Evolutionary conservation across 768 basidiomycete species (phyloP).

Genomic region (Cubamyces sp.): DNA sequence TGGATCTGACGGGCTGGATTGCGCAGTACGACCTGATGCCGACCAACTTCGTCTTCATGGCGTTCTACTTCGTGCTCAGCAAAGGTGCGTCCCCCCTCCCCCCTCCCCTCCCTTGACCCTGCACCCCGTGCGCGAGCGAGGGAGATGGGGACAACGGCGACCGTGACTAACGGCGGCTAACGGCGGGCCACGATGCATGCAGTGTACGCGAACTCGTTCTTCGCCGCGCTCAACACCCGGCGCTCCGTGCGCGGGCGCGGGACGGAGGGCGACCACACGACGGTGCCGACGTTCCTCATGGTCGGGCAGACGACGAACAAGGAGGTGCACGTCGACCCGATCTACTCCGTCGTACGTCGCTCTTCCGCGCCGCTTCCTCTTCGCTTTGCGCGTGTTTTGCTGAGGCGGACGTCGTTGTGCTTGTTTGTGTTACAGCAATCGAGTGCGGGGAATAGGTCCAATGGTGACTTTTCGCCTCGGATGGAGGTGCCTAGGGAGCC

Average conservation of each 20-base stretch:
- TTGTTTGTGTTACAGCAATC: neutral
- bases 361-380: neutral
- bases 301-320: conserved; percentile 32
- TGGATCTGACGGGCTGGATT: neutral
- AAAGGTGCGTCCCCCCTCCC: conserved; percentile 53
- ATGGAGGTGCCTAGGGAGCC: conserved; percentile 19
- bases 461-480: conserved; percentile 9
- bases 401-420: neutral
- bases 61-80: conserved; percentile 65
- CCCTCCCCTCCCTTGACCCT: conserved; percentile 1
- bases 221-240: conserved; percentile 73
- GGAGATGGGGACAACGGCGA: too few relatives aligned
- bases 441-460: conserved; percentile 2
- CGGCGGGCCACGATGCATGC: too few relatives aligned
- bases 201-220: conserved; percentile 67
- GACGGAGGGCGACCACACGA: conserved; percentile 46
- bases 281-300: conserved; percentile 35
- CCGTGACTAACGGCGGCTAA: too few relatives aligned
- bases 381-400: neutral
- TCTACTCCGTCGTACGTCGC: conserved; percentile 19
- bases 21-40: conserved; percentile 60
- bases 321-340: conserved; percentile 16
- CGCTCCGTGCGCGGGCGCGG: conserved; percentile 56
- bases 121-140: too few relatives aligned
- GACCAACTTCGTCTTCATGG: conserved; percentile 59